A percentile compares a stretch with the other conserved stretches of the same genome.
These are phyloP conservation scores for Monilinia fructicola DNA, from an alignment of 2,329 filamentous ascomycete genomes.

Conservation along the genomic window DNA sequence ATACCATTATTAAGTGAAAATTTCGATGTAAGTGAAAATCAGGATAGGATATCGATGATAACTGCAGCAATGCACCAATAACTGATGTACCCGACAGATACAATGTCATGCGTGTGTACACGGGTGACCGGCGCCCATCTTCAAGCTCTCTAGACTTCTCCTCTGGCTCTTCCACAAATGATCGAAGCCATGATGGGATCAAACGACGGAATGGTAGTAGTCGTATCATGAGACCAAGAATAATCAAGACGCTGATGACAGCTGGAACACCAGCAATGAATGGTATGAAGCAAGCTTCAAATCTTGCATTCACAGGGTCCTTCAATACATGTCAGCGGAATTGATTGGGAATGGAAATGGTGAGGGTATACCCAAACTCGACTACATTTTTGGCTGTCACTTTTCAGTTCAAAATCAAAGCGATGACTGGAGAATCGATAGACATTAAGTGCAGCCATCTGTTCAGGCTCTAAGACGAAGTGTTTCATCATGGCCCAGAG, in stretches of 20 bases:
- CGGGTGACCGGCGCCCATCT: constrained; percentile 33
- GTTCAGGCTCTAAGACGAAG: constrained; percentile 1
- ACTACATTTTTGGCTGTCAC: constrained; percentile 11
- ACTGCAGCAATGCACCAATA: constrained; percentile 42
- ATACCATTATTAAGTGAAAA: constrained; percentile 44
- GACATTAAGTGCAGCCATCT: constrained; percentile 6
- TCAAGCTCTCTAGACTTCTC: constrained; percentile 39
- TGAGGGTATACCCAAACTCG: constrained; percentile 26
- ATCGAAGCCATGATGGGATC: constrained; percentile 49
- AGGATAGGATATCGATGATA: constrained; percentile 40
- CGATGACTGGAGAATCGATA: not conserved
- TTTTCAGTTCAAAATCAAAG: not conserved
- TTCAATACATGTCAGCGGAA: constrained; percentile 21
- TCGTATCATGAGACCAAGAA: constrained; percentile 35
- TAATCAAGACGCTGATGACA: constrained; percentile 37
- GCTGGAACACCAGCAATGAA: constrained; percentile 37
- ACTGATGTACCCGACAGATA: constrained; percentile 44
- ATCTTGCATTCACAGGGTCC: constrained; percentile 38
- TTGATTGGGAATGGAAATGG: not conserved
- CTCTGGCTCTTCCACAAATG: constrained; percentile 50
- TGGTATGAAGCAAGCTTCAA: constrained; percentile 35
- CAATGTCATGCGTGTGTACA: constrained; percentile 39
- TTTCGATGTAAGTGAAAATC: not conserved
- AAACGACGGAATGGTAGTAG: constrained; percentile 39
- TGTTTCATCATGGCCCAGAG: not conserved